These are phyloP conservation scores for Austroboletus eburneus DNA, from an alignment of 768 basidiomycete species.

Conservation along the genomic window DNA sequence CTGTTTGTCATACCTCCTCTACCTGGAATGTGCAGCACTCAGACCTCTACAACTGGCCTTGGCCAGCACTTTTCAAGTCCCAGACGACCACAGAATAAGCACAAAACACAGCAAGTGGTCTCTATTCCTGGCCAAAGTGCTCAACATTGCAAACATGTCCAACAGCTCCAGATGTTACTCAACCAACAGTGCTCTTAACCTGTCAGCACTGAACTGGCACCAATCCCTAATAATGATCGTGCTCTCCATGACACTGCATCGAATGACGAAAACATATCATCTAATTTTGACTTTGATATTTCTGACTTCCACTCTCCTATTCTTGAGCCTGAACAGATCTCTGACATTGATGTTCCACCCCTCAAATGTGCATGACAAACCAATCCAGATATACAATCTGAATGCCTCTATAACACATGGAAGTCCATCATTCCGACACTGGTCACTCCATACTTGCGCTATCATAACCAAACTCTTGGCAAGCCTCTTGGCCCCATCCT, in stretches of 20 bases:
- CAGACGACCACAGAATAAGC: background rate
- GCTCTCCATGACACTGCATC: too few species aligned
- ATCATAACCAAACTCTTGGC: background rate
- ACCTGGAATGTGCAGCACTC: too few species aligned
- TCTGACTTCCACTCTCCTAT: background rate
- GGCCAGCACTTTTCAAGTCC: constrained; percentile 3
- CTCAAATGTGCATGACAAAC: background rate
- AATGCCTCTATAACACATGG: background rate
- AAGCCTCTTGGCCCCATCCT: background rate
- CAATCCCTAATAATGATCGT: too few species aligned
- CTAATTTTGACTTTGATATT: background rate
- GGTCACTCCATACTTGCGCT: background rate
- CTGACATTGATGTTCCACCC: background rate
- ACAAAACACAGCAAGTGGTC: background rate
- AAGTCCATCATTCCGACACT: background rate
- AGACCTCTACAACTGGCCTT: background rate
- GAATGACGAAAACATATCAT: too few species aligned
- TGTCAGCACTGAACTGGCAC: background rate
- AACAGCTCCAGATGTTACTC: too few species aligned
- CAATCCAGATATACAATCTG: background rate
- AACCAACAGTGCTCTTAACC: too few species aligned
- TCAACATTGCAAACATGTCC: background rate
- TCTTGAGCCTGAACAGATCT: background rate
- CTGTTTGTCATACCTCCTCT: too few species aligned
- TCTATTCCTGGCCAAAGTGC: background rate